Base-by-base conservation (phyloP, 2,329 filamentous ascomycete genomes). In the Whalleya microplaca region DNA sequence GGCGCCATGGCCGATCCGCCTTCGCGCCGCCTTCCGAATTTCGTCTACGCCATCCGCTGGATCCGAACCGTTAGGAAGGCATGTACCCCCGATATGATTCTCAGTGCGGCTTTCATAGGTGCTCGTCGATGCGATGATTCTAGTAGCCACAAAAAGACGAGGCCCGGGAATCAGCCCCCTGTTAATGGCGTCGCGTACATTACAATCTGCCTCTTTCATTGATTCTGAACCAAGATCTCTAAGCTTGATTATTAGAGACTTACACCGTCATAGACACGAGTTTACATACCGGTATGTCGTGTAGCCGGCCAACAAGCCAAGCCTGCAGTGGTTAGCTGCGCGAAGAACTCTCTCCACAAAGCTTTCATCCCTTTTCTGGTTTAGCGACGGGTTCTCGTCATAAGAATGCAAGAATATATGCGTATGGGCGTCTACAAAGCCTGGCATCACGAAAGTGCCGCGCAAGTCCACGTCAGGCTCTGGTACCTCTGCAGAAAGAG, bases 341-440 rank as follows among this genome's bases (percentile, higher is more conserved):
- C 82, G 78, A 32, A 85, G 74, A 45, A 77, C 74, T 14, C 81
- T 74, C 64, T 85, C 82, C 7, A 81, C 75, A n/a, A 80, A 66
- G 45, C 78, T 80, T 59, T 84, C 80, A 58, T 84, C 80, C 19
- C 81, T 76, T 65, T 82, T 79, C 62, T 85, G 82, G 23, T 77
- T 27, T 23, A 42, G 16, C 27, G 46, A 41, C 12, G 45, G 37
- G 19, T 43, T 18, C 14, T 61, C 76, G 73, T 67, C 66, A 62
- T 79, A 78, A 1, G 74, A 69, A 65, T 82, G 80, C 7, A 82
- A 69, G 59, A 82, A 81, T 23, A 82, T 75, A 60, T 82, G 80
- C 1, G 79, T 81, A 61, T 82, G 79, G 0, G 79, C 75, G 64
- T 82, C 80, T 1, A 83, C 78, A 14, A 82, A 72, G 16, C 79